phyloP scores from a whole-genome alignment of 176 grass and related monocot genomes.

The Avena atlantica region DNA sequence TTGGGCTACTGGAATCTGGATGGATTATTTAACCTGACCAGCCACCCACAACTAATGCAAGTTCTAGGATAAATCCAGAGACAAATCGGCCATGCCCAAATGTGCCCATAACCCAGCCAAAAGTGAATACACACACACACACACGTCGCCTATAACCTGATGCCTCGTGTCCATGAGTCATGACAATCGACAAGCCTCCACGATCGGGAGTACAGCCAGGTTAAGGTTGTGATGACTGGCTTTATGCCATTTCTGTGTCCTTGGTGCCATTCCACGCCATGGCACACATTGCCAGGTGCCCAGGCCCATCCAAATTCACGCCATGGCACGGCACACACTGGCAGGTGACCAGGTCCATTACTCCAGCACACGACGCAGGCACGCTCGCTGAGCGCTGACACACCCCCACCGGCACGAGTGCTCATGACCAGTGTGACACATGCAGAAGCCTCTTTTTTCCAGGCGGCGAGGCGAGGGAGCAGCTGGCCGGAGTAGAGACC shows the following conservation, averaged over 20 bases:
- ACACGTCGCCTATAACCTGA: background rate
- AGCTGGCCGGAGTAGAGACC: constrained; percentile 7
- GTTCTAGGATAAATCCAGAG: background rate
- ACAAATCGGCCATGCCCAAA: background rate
- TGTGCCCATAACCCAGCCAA: constrained; percentile 8
- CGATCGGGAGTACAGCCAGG: background rate
- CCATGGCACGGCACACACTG: background rate
- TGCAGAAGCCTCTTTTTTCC: constrained; percentile 21
- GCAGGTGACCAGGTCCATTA: constrained; percentile 10
- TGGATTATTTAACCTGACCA: constrained; percentile 33
- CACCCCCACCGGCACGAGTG: constrained; percentile 31
- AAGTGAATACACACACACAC: background rate
- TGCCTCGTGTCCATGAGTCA: constrained; percentile 34
- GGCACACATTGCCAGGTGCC: constrained; percentile 23
- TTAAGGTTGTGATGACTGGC: constrained; percentile 14
- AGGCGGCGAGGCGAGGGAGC: constrained; percentile 30
- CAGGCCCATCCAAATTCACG: background rate
- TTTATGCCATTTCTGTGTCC: constrained; percentile 14
- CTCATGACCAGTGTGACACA: constrained; percentile 24
- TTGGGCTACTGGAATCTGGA: background rate
- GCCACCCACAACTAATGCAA: constrained; percentile 18
- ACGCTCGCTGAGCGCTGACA: constrained; percentile 40
- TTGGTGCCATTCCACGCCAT: background rate
- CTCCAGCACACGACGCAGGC: constrained; percentile 35
- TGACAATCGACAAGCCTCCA: background rate